A percentile compares a stretch with the other conserved stretches of the same genome.
Conservation (phyloP, 352 stramenopile species). For the Blastocystis sp. region DNA sequence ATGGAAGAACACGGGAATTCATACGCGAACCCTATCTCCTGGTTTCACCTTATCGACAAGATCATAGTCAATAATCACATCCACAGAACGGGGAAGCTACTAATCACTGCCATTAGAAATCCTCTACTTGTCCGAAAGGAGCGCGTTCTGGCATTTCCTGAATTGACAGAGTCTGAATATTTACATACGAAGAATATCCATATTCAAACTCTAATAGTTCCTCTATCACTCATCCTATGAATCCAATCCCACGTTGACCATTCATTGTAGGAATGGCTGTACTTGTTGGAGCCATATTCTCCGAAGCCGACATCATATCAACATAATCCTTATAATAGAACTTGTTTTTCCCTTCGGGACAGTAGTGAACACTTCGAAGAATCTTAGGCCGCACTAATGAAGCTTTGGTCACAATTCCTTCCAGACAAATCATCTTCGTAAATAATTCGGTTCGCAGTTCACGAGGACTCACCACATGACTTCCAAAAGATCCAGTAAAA, state of each 20-base stretch:
- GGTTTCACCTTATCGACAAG: conserved; percentile 97
- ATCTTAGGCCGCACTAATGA: conserved; percentile 91
- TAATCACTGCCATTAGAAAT: not conserved
- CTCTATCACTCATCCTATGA: conserved; percentile 13
- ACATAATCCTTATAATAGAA: conserved; percentile 64
- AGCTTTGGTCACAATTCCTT: conserved; percentile 97
- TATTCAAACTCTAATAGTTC: conserved; percentile 86
- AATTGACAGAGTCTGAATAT: conserved; percentile 90
- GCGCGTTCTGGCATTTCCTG: conserved; percentile 93
- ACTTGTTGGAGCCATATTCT: conserved; percentile 39
- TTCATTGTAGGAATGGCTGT: conserved; percentile 20
- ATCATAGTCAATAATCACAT: conserved; percentile 96
- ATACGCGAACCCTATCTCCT: conserved; percentile 85
- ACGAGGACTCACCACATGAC: conserved; percentile 87
- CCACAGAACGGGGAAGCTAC: conserved; percentile 87
- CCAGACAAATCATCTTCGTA: conserved; percentile 91
- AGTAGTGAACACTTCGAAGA: conserved; percentile 88
- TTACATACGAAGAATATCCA: conserved; percentile 93
- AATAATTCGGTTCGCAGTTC: conserved; percentile 84
- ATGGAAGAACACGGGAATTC: not conserved
- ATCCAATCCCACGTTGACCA: not conserved
- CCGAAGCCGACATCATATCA: conserved; percentile 35
- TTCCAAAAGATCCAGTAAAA: conserved; percentile 87
- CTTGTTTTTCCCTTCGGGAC: conserved; percentile 74
- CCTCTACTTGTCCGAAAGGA: conserved; percentile 83